Percentiles rank a stretch among this genome's conserved stretches.
Conservation (phyloP, 2,329 filamentous ascomycete genomes). For the Epichloe glyceriae region DNA sequence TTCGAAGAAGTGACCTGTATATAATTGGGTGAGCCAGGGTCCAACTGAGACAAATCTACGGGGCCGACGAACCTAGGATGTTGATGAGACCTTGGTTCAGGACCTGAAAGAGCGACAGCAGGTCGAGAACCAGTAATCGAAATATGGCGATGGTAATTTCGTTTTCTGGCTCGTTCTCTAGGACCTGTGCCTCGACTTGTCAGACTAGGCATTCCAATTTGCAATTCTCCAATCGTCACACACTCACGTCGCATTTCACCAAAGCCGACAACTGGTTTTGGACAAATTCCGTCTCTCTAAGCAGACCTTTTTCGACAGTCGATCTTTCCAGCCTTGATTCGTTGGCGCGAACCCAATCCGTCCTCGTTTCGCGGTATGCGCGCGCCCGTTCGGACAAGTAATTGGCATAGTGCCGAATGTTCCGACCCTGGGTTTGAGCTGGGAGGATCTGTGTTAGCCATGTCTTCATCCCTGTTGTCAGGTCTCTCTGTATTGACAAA, state of each 20-base stretch:
- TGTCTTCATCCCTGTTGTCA: not conserved
- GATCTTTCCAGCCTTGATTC: constrained; percentile 75
- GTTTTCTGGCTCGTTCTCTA: constrained; percentile 82
- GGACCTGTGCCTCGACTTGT: constrained; percentile 41
- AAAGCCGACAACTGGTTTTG: constrained; percentile 79
- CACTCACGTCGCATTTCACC: constrained; percentile 74
- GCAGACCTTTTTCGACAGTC: constrained; percentile 78
- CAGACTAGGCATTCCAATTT: not conserved
- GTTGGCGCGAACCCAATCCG: constrained; percentile 77
- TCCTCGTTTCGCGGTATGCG: constrained; percentile 71
- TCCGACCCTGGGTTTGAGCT: constrained; percentile 91
- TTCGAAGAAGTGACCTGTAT: constrained; percentile 86
- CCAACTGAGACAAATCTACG: constrained; percentile 4
- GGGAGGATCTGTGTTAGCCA: not conserved
- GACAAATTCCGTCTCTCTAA: constrained; percentile 83
- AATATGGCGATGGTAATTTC: constrained; percentile 95
- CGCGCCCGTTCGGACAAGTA: constrained; percentile 75
- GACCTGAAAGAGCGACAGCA: constrained; percentile 82
- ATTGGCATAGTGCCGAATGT: constrained; percentile 81
- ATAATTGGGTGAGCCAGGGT: constrained; percentile 8
- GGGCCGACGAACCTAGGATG: constrained; percentile 57
- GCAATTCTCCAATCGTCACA: not conserved
- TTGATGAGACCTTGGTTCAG: constrained; percentile 97
- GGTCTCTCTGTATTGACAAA: constrained; percentile 30
- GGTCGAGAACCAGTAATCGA: constrained; percentile 76